Base-by-base conservation (phyloP, 2,329 filamentous ascomycete species). In the Aspergillus latus region DNA sequence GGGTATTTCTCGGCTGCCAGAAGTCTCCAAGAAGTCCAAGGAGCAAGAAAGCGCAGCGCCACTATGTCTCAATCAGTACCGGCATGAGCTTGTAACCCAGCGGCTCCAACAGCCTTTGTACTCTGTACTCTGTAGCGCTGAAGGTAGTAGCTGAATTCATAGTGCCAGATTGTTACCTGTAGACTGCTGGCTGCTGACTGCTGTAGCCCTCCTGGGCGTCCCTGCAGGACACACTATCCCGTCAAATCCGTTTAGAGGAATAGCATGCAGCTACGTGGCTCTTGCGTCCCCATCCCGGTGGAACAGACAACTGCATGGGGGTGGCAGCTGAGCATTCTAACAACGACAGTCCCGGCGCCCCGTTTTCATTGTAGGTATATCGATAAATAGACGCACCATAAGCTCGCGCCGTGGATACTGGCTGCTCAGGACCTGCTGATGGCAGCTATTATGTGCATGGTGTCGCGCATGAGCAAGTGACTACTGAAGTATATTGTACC, bases 191-290 rank as follows among this genome's bases (percentile, higher is more conserved):
- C 34, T 37, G 34, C 13, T 11, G 11, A 13, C 34, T 37, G 34
- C 34, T 15, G 40, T 32, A 28, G 29, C 37, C 58, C 46, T 53
- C 53, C 52, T 56, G 44, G 50, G 37, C 53, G 53, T 52, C 61
- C 54, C 59, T 59, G 59, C 58, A 57, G 57, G 49, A 53, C 54
- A 51, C 61, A 59, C 63, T 61, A 64, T 60, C 48, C 48, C 44
- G 49, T 52, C 28, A 45, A 52, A 37, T 49, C 52, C 40, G 28
- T 58, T 40, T 40, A 59, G 54, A 48, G 52, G 49, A 51, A 46
- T 49, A 54, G 46, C 42, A 56, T 55, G 57, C 59, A 59, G 61
- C 63, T 62, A 65, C 63, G 63, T 65, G 63, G 61, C 62, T 60
- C 53, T 56, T 29, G 34, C 34, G 13, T 55, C 58, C 55, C 56